Evolutionary conservation across 352 stramenopile genomes (phyloP).

Genomic region (Blastocystis sp.): DNA sequence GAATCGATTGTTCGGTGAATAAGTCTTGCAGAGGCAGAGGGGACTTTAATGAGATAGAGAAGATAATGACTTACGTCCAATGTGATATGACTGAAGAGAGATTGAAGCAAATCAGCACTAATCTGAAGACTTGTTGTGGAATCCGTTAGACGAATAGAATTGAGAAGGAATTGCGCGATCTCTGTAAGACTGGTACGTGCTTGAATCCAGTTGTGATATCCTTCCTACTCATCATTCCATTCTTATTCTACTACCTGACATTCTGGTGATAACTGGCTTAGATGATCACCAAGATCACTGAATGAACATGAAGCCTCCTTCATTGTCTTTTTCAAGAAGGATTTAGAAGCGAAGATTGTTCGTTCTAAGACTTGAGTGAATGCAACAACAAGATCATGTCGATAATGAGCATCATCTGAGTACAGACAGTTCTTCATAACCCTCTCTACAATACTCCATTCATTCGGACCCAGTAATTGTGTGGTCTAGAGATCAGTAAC

Average conservation of each 20-base stretch:
- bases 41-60: neutral
- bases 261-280: neutral
- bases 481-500: neutral
- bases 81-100: neutral
- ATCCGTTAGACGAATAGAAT: neutral
- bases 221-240: neutral
- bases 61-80: neutral
- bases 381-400: constrained; percentile 9
- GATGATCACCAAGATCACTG: neutral
- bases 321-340: neutral
- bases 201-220: neutral
- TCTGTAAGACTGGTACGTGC: neutral
- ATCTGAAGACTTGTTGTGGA: neutral
- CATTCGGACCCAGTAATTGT: neutral
- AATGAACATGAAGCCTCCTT: neutral
- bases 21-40: neutral
- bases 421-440: neutral
- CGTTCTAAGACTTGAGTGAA: neutral
- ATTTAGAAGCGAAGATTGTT: neutral
- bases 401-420: constrained; percentile 1
- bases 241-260: neutral
- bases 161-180: neutral
- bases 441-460: neutral
- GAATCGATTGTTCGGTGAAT: neutral
- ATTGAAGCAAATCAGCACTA: neutral